Evolutionary conservation across 2,329 filamentous ascomycete genomes (phyloP).

Genomic region (Cercospora sp.): DNA sequence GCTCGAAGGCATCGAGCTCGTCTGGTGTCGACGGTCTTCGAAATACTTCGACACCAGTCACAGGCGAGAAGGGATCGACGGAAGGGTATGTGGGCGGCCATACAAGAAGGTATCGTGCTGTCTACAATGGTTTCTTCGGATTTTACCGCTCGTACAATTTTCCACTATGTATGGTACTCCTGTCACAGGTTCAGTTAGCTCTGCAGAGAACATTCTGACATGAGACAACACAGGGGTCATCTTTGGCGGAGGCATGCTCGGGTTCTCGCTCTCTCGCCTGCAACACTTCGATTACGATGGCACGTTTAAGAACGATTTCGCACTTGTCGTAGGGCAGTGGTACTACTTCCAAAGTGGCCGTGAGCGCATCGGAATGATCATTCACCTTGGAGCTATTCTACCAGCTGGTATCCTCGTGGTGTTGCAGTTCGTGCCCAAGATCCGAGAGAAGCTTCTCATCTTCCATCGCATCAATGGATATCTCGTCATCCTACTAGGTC

Average conservation of each 20-base stretch:
- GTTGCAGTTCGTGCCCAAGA: not conserved
- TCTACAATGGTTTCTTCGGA: not conserved
- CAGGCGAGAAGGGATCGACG: not conserved
- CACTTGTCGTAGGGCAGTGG: not conserved
- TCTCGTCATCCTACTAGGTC: not conserved
- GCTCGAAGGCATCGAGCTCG: not conserved
- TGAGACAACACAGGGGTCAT: not conserved
- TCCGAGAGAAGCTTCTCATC: not conserved
- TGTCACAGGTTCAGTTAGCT: not conserved
- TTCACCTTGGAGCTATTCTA: not conserved
- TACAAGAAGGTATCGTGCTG: not conserved
- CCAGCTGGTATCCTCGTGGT: not conserved
- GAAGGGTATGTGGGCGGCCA: not conserved
- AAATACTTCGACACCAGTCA: not conserved
- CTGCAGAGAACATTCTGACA: not conserved
- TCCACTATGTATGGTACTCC: not conserved
- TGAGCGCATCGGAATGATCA: not conserved
- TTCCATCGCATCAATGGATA: constrained; percentile 1
- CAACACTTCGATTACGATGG: not conserved
- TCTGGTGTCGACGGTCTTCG: not conserved
- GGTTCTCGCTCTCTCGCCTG: not conserved
- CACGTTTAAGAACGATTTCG: not conserved
- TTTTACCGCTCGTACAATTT: not conserved
- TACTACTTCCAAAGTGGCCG: not conserved
- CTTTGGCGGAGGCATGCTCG: not conserved